phyloP scores from a whole-genome alignment of 306 rosid species.

The Vigna radiata region DNA sequence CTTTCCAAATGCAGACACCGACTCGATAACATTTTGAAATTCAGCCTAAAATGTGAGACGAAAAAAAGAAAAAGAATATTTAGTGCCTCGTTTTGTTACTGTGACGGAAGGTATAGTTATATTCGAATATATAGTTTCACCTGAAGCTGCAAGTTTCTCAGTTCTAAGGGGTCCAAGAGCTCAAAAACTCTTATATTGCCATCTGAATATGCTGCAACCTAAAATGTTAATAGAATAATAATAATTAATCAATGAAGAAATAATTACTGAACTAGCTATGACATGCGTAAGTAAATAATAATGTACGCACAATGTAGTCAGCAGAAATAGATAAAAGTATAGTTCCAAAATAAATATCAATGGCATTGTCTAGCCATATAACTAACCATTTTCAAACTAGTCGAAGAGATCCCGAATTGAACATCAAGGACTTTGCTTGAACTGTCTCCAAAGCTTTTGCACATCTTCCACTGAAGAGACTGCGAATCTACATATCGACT shows the following conservation, averaged over 20 bases:
- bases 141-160: conserved; percentile 94
- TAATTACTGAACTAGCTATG: not conserved
- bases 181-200: conserved; percentile 76
- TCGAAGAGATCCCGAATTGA: conserved; percentile 71
- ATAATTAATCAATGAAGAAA: conserved; percentile 1
- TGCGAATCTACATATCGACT: conserved; percentile 60
- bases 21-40: conserved; percentile 85
- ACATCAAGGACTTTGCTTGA: conserved; percentile 72
- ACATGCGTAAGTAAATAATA: conserved; percentile 12
- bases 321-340: not conserved
- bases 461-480: conserved; percentile 80
- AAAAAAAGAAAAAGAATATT: conserved; percentile 1
- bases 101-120: conserved; percentile 29
- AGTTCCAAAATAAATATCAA: conserved; percentile 16
- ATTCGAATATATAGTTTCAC: conserved; percentile 47
- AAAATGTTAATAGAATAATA: conserved; percentile 33
- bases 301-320: conserved; percentile 4
- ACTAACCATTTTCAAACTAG: conserved; percentile 84
- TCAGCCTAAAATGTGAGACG: conserved; percentile 71
- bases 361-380: conserved; percentile 1
- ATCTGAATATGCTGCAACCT: conserved; percentile 85
- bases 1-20: conserved; percentile 75
- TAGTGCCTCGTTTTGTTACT: conserved; percentile 13
- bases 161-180: conserved; percentile 80
- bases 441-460: conserved; percentile 69